Conservation (phyloP, 2,329 filamentous ascomycete species). For the Chaetomiaceae sp. region DNA sequence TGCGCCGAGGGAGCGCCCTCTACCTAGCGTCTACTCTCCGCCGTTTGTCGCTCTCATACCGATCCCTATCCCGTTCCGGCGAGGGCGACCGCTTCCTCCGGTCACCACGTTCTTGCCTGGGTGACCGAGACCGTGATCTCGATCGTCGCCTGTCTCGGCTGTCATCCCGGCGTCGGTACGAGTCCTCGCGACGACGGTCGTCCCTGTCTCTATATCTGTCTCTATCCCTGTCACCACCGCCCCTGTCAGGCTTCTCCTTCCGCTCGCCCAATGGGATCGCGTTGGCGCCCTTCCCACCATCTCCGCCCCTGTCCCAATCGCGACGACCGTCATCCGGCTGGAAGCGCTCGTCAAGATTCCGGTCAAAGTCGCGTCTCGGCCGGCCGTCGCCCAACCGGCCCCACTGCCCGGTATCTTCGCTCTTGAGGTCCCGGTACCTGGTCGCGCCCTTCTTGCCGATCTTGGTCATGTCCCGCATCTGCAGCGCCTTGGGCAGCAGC, state of each 20-base stretch:
- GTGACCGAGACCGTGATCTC: slow-evolving; percentile 51
- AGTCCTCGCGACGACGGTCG: slow-evolving; percentile 17
- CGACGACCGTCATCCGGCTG: slow-evolving; percentile 47
- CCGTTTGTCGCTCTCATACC: slow-evolving; percentile 56
- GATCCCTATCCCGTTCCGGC: slow-evolving; percentile 47
- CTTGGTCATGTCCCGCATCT: slow-evolving; percentile 89
- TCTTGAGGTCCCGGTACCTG: slow-evolving; percentile 81
- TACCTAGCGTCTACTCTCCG: slow-evolving; percentile 47
- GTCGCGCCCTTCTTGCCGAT: slow-evolving; percentile 87
- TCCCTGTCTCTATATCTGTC: slow-evolving; percentile 32
- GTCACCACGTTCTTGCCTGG: slow-evolving; percentile 41
- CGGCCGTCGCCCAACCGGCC: slow-evolving; percentile 57
- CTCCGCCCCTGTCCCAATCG: slow-evolving; percentile 38
- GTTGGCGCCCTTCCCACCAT: slow-evolving; percentile 60
- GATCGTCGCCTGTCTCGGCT: slow-evolving; percentile 34
- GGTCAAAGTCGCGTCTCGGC: slow-evolving; percentile 36
- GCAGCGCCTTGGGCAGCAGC: slow-evolving; percentile 82
- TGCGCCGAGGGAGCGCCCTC: background rate
- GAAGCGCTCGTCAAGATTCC: slow-evolving; percentile 59
- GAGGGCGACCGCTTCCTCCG: slow-evolving; percentile 56
- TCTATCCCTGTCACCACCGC: slow-evolving; percentile 32
- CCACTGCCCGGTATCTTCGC: slow-evolving; percentile 88
- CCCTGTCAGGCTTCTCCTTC: slow-evolving; percentile 33
- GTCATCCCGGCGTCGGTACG: slow-evolving; percentile 26
- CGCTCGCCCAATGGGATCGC: slow-evolving; percentile 63